A percentile compares a stretch with the other conserved stretches of the same genome.
Evolutionary conservation across 148 eudicot genomes (phyloP).

Genomic region (Beta vulgaris): DNA sequence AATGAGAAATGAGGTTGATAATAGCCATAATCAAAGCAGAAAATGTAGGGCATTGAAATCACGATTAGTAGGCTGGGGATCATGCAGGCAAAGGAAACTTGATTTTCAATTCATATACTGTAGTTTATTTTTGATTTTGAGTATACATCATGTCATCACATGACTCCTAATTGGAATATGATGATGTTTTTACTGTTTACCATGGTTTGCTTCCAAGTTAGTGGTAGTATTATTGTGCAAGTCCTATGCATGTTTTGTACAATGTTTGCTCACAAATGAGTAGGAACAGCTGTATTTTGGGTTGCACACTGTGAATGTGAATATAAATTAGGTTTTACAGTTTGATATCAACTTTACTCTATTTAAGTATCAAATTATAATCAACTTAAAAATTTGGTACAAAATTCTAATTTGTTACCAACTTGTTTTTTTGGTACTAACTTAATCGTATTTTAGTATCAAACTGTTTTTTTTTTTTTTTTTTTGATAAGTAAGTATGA

Average conservation of each 20-base stretch:
- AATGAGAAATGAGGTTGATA: constrained; percentile 7
- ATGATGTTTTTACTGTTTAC: constrained; percentile 11
- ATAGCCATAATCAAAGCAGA: constrained; percentile 25
- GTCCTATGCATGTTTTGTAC: constrained; percentile 5
- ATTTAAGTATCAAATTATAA: too few species aligned
- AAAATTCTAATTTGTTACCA: too few species aligned
- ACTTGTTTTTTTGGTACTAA: too few species aligned
- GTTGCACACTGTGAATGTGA: neutral
- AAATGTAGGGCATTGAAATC: constrained; percentile 31
- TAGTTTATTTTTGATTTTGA: neutral
- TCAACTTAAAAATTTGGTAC: too few species aligned
- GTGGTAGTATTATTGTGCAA: constrained; percentile 19
- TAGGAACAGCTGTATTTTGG: neutral
- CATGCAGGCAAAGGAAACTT: constrained; percentile 19
- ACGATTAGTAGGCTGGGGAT: constrained; percentile 16
- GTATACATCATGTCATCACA: neutral
- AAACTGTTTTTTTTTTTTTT: too few species aligned
- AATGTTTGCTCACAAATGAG: neutral
- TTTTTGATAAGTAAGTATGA: too few species aligned
- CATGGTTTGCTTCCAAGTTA: constrained; percentile 12
- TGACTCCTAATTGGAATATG: constrained; percentile 9
- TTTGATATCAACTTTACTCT: too few species aligned
- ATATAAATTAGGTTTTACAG: too few species aligned
- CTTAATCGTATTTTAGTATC: too few species aligned
- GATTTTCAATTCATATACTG: constrained; percentile 20